Evolutionary conservation across 441 rosid genomes (phyloP).

Genomic region (Breynia disticha): DNA sequence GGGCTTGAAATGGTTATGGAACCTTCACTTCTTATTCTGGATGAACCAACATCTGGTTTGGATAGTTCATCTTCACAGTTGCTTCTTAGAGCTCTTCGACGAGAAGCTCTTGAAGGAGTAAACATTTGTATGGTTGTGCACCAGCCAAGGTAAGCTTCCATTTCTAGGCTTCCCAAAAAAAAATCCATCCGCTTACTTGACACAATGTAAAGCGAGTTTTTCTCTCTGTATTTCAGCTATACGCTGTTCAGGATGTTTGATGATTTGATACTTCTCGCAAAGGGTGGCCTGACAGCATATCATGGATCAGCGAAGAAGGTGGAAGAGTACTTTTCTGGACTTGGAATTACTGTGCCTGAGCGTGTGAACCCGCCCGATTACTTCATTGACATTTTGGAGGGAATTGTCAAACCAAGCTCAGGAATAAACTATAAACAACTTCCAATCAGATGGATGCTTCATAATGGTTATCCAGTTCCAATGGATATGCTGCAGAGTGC

Average conservation of each 20-base stretch:
- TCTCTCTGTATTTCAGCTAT: slow-evolving; percentile 89
- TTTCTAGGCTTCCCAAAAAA: too few relatives aligned
- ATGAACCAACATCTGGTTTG: slow-evolving; percentile 95
- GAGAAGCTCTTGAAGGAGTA: slow-evolving; percentile 87
- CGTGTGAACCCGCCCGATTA: slow-evolving; percentile 92
- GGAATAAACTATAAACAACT: slow-evolving; percentile 47
- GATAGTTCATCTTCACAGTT: slow-evolving; percentile 92
- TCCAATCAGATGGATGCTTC: slow-evolving; percentile 90
- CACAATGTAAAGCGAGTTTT: too few relatives aligned
- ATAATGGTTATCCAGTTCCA: slow-evolving; percentile 66
- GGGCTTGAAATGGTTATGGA: slow-evolving; percentile 98
- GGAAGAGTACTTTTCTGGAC: slow-evolving; percentile 66
- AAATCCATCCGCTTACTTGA: too few relatives aligned
- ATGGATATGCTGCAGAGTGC: slow-evolving; percentile 48
- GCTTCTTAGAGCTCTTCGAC: slow-evolving; percentile 84
- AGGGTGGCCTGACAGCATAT: slow-evolving; percentile 81
- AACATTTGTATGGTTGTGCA: slow-evolving; percentile 91
- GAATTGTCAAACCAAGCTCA: slow-evolving; percentile 44
- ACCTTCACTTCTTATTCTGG: slow-evolving; percentile 85
- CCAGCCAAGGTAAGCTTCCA: slow-evolving; percentile 67
- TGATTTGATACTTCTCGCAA: slow-evolving; percentile 81
- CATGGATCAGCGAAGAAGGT: slow-evolving; percentile 70
- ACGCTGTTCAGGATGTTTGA: slow-evolving; percentile 76
- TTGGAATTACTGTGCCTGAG: slow-evolving; percentile 78
- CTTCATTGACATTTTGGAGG: slow-evolving; percentile 85